These are phyloP conservation scores for Fusarium sp. DNA, from an alignment of 2,329 filamentous ascomycete genomes.

Conservation along the genomic window DNA sequence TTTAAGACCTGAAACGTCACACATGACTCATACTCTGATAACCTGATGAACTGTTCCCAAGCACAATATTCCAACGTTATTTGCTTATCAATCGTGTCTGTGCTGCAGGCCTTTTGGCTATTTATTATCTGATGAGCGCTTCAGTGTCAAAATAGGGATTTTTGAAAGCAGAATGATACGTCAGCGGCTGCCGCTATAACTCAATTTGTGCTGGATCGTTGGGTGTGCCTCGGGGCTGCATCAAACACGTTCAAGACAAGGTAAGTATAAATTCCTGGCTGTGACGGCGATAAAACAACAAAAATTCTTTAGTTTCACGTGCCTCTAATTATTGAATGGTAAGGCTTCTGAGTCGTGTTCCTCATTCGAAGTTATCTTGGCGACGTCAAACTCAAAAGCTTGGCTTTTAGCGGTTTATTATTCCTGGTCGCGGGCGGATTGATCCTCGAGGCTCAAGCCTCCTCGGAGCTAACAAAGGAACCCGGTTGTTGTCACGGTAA, in stretches of 20 bases:
- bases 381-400: not conserved
- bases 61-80: not conserved
- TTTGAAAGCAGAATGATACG: conserved; percentile 22
- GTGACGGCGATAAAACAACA: not conserved
- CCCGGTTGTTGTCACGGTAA: conserved; percentile 3
- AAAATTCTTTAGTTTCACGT: not conserved
- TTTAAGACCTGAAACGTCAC: not conserved
- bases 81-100: conserved; percentile 4
- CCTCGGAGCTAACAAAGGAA: conserved; percentile 1
- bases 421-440: not conserved
- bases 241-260: not conserved
- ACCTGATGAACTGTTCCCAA: not conserved
- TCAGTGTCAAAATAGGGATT: not conserved
- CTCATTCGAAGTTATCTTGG: not conserved
- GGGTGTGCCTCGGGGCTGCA: conserved; percentile 1
- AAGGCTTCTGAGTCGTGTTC: not conserved
- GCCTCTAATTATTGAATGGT: not conserved
- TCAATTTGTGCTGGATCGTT: conserved; percentile 15
- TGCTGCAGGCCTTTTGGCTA: not conserved
- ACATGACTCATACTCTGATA: not conserved
- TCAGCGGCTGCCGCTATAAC: conserved; percentile 30
- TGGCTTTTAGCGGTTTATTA: not conserved
- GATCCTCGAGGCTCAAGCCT: conserved; percentile 1
- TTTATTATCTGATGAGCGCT: not conserved
- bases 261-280: not conserved